Evolutionary conservation across 2,329 filamentous ascomycete species (phyloP), one percentile per base, ranked within the genome.

Genomic region (Epichloe hybrida): DNA sequence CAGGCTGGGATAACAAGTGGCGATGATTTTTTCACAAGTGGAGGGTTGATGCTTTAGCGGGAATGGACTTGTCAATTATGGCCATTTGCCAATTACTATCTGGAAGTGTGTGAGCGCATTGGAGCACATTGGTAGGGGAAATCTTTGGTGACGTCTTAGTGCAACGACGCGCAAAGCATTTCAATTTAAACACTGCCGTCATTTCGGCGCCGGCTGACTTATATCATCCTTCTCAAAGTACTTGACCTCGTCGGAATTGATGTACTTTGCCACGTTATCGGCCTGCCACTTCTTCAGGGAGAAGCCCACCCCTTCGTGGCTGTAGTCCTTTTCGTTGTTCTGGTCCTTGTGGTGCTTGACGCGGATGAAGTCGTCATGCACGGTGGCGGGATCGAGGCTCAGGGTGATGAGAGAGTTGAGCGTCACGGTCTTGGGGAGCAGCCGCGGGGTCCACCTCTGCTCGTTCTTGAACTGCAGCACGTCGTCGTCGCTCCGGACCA

Each of bases 291-390:
- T 79, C 65, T 79, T 79, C 57, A 79, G 75, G 6, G 59, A 65
- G 51, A 77, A 77, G 0, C 75, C 75, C 1, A 76, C 38, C 0
- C 76, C 75, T 54, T 79, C 69, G 52, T 79, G 76, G 9, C 66
- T 72, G 55, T 78, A 79, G 53, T 80, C 76, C 60, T 79, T 76
- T 46, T 79, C 73, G 47, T 79, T 79, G 17, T 75, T 76, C 64
- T 79, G 75, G 53, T 81, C 76, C 59, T 80, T 80, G 61, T 80
- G 76, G 50, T 79, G 78, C 59, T 77, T 80, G 48, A 79, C 70
- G 46, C 70, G 68, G n/a, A 53, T 47, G 55, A 79, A 79, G n/a
- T 79, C 73, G 21, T 59, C 65, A 40, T 78, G 72, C n/a, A 69
- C 63, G 0, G 69, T 76, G 1, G 66, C 72, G 6, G 51, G 51